Base-by-base conservation (phyloP, 1,284 basidiomycete species). In the Chiua sp. region DNA sequence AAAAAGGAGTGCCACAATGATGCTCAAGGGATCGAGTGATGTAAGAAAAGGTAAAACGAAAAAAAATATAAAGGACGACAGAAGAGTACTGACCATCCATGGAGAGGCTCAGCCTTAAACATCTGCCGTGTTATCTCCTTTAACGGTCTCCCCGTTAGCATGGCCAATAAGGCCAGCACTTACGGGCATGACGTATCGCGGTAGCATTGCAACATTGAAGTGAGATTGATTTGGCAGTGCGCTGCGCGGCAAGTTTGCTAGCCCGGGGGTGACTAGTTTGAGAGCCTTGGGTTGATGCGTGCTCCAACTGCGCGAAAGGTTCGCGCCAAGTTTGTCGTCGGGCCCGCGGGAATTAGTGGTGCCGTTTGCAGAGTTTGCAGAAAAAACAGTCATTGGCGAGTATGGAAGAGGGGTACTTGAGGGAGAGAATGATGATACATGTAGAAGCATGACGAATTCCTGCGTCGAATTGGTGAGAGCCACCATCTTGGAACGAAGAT, bases 381-480 rank as follows among this genome's bases (percentile, higher is more conserved):
- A 60, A 20, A 57, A 56, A 11, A 67, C 70, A 37, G 76, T 72
- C 77, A 86, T 79, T 15, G 90, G 88, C 39, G 88, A 87, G 70
- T 84, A 85, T 18, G 87, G 78, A 37, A 86, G 78, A 37, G 84
- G 78, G 0, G 82, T 80, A 7, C 79, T 73, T 26, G 85, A 39
- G 37, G 37, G 80, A 35, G 91, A 85, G 68, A 90, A 88, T 0
- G 90, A 91, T n/a, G 91, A 91, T 52, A 91, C 87, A 69, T 91
- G 90, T 20, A 93, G 76, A 53, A 93, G 79, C 68, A 91, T 90
- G 54, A 90, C 85, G 65, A 92, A 88, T 69, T 90, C 90, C 72
- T 93, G 88, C 12, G 91, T 91, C 30, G 87, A 83, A 65, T 91
- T 90, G 46, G 87, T 90, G 60, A 93, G 80, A 62, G 84, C 83